Evolutionary conservation across 2,329 filamentous ascomycete genomes (phyloP).

Genomic region (Aspergillus floridensis): DNA sequence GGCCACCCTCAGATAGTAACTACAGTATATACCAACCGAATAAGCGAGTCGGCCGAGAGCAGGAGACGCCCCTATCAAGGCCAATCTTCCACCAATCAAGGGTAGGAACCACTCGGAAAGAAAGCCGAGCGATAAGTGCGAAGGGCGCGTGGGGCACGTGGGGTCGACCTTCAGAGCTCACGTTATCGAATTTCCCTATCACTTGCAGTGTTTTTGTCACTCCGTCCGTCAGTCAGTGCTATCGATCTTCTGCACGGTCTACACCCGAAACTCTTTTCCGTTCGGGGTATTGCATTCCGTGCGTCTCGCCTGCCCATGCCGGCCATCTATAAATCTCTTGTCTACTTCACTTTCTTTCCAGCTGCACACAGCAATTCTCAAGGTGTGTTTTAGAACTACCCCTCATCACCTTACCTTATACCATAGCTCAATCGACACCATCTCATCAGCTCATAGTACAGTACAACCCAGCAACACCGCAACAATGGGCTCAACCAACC

Average conservation of each 20-base stretch:
- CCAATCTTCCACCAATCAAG: background rate
- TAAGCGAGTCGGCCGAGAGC: background rate
- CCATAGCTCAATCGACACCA: background rate
- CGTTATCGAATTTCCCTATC: background rate
- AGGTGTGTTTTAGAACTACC: background rate
- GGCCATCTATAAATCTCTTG: background rate
- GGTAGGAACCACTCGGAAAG: background rate
- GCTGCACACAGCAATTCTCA: background rate
- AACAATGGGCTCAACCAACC: slow-evolving; percentile 22
- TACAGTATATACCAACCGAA: too few species aligned
- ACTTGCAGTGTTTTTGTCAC: background rate
- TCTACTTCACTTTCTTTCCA: background rate
- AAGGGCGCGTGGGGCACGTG: background rate
- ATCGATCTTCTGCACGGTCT: background rate
- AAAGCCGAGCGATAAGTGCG: background rate
- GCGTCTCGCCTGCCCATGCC: background rate
- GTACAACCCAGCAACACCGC: background rate
- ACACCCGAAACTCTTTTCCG: background rate
- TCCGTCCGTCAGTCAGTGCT: too few species aligned
- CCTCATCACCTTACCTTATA: background rate
- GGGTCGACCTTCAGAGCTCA: background rate
- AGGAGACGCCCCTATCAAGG: background rate
- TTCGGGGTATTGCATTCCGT: background rate
- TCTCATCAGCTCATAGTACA: background rate
- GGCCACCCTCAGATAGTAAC: too few species aligned